Evolutionary conservation across 2,329 filamentous ascomycete genomes (phyloP), one percentile per base, ranked within the genome.

Genomic region (Alternaria solani): DNA sequence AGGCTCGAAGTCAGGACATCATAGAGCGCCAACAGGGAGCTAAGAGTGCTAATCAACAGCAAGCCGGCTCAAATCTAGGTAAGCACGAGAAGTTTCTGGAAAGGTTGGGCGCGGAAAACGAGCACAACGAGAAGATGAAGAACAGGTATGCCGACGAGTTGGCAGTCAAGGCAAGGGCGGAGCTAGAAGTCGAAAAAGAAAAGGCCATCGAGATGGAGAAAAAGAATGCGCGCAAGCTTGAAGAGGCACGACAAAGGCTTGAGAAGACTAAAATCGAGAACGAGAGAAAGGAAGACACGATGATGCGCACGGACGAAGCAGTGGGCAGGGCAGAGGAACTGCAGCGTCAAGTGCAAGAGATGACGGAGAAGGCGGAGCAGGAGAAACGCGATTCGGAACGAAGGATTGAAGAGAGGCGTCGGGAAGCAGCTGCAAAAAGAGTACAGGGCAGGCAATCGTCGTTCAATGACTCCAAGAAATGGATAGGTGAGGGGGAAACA

Each of bases 101-200:
- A 5, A 34, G 46, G 20, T n/a, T 49, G 20, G 38, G 36, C 12
- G 25, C 34, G 20, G 20, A 49, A 1, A 49, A 49, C 16, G 9
- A 49, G 2, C 46, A 16, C 23, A 38, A 49, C 14, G 46, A 49
- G 46, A 49, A 49, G n/a, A 12, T 49, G 46, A 49, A 49, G 46
- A 36, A 49, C 46, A 49, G 46, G 3, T 49, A 49, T 36, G 46
- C 32, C n/a, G 46, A 49, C 14, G 46, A 49, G 20, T 25, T 49
- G 23, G 30, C 46, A 26, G 14, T 26, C 14, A 49, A 49, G 8
- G 46, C 32, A 16, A 34, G 46, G 23, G 20, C 32, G 5, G 23
- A 36, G 46, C 20, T 49, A n/a, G 46, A 49, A 38, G 46, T 32
- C 18, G 8, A 49, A n/a, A 32, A n/a, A 14, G 38, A 49, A 8